Evolutionary conservation across 2,329 filamentous ascomycete species (phyloP), one percentile per base, ranked within the genome.

Genomic region (Pseudonectria buxi): DNA sequence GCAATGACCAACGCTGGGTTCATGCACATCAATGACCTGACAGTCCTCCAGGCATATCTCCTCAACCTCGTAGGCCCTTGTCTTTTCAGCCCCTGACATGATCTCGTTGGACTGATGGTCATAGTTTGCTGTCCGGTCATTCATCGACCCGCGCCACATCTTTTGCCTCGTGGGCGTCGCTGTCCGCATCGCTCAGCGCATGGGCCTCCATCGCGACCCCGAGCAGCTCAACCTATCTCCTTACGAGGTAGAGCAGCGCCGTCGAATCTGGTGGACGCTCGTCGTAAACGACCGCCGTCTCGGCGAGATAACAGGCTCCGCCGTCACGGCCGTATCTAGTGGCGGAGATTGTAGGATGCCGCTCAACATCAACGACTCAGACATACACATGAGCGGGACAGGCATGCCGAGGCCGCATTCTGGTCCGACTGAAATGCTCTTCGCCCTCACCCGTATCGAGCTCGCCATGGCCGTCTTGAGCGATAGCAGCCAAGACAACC

Each of bases 241-340:
- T 24, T 83, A 78, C 35, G 81, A 86, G 49, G 71, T 76, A 4
- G 82, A 86, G 58, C 72, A 83, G 58, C 72, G 81, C n/a, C 73
- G 82, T 32, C 70, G 83, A 26, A 62, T 87, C 2, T 86, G 81
- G 82, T 87, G 81, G 81, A 75, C 78, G 24, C 65, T 88, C 12
- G 69, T 81, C 11, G 66, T 76, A 16, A 81, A 85, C 45, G 83
- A 88, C 55, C 68, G 72, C 40, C 78, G 83, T 14, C 72, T 85
- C 26, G 72, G 78, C 37, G 82, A 86, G 54, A 72, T 86, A 56
- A 72, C 76, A 4, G 72, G 74, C 32, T 74, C 71, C 13, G 66
- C 69, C 24, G 69, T 78, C 35, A 77, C 72, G 4, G 73, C 72
- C 1, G 62, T 78, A 16, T 73, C 72, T 1, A 71, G 63, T 25